Conservation (phyloP, 2,329 filamentous ascomycete species). For the Sordariomycetes sp. region DNA sequence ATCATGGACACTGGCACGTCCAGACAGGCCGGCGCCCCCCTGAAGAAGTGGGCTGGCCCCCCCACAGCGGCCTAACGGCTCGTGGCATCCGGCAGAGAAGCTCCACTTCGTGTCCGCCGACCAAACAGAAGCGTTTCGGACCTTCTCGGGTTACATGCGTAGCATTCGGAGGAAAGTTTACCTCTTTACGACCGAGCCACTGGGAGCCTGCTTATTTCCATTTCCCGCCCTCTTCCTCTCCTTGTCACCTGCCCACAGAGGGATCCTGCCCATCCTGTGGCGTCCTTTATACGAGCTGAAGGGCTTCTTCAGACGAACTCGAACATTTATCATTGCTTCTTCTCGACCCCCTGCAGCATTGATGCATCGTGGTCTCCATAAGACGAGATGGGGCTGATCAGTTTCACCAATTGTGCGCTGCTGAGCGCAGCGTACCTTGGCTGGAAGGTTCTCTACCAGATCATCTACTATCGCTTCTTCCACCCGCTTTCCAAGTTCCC, state of each 20-base stretch:
- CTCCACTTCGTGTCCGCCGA: too few species aligned
- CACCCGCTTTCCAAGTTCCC: constrained; percentile 38
- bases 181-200: background rate
- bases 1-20: too few species aligned
- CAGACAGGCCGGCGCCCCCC: too few species aligned
- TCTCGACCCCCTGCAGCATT: background rate
- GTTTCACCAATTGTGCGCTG: constrained; percentile 17
- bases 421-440: constrained; percentile 17
- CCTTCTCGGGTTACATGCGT: background rate
- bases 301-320: background rate
- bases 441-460: constrained; percentile 18
- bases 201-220: background rate
- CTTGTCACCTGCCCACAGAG: background rate
- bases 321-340: background rate
- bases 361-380: background rate
- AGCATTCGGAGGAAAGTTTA: background rate
- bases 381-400: constrained; percentile 18
- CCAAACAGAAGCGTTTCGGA: background rate
- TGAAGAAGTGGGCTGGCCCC: too few species aligned
- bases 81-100: too few species aligned
- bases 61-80: too few species aligned
- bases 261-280: background rate
- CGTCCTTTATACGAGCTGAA: background rate
- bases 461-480: constrained; percentile 34
- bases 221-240: background rate